These are phyloP conservation scores for Gracilariopsis chorda DNA, from an alignment of 23 red algal species.

Conservation along the genomic window DNA sequence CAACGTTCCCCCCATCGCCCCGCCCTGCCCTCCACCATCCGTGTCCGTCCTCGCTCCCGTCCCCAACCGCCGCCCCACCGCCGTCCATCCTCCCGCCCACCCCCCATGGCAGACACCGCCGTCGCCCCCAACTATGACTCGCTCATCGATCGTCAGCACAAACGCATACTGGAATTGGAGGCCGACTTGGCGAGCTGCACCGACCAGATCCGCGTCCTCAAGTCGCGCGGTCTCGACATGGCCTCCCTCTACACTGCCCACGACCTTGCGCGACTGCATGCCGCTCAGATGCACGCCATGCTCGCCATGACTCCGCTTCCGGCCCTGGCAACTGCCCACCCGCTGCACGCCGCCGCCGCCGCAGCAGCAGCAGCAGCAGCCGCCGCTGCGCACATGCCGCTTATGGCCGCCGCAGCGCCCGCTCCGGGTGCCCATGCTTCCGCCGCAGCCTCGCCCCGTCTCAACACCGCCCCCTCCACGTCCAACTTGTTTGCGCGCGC, in stretches of 20 bases:
- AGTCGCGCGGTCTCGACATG: background rate
- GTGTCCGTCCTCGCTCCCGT: background rate
- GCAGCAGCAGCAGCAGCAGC: background rate
- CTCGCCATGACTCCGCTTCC: slow-evolving; percentile 1
- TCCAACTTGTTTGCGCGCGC: background rate
- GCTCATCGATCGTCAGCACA: slow-evolving; percentile 50
- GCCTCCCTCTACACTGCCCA: background rate
- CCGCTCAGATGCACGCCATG: slow-evolving; percentile 40
- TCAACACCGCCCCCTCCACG: background rate
- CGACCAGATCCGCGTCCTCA: background rate
- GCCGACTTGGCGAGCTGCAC: slow-evolving; percentile 44
- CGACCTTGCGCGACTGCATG: slow-evolving; percentile 21
- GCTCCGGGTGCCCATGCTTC: background rate
- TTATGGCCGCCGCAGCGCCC: background rate
- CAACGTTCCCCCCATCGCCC: background rate
- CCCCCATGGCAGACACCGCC: slow-evolving; percentile 17
- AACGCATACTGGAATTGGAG: slow-evolving; percentile 35
- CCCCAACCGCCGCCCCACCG: background rate
- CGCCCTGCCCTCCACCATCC: background rate
- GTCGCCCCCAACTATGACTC: slow-evolving; percentile 54
- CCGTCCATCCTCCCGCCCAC: background rate
- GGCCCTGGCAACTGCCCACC: background rate
- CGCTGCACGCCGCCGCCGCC: background rate
- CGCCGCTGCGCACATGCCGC: background rate
- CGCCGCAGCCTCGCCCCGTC: background rate